Conservation (phyloP, 2,329 filamentous ascomycete species). For the Coleophoma crateriformis region DNA sequence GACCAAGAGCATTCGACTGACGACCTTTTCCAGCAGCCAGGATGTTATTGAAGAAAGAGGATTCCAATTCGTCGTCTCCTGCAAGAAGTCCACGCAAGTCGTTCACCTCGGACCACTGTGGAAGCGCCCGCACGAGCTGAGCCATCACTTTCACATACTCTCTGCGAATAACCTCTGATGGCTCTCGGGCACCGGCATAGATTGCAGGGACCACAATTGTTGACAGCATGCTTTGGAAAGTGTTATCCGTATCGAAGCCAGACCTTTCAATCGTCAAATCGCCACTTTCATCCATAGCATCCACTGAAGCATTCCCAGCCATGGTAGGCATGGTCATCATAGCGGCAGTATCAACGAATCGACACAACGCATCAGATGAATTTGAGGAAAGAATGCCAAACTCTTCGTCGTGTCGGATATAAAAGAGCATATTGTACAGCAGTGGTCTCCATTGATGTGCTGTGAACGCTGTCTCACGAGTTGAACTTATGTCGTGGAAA, state of each 20-base stretch:
- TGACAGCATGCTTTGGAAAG: slow-evolving; percentile 54
- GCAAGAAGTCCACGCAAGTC: slow-evolving; percentile 70
- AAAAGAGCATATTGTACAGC: slow-evolving; percentile 84
- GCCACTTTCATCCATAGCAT: neutral
- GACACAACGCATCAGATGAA: slow-evolving; percentile 73
- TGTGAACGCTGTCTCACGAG: slow-evolving; percentile 53
- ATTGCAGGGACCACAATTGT: slow-evolving; percentile 68
- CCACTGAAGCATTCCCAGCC: slow-evolving; percentile 28
- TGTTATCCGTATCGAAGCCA: slow-evolving; percentile 5
- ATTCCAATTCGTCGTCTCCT: slow-evolving; percentile 48
- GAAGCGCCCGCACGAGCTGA: slow-evolving; percentile 66
- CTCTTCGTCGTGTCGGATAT: slow-evolving; percentile 80
- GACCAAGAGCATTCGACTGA: slow-evolving; percentile 75
- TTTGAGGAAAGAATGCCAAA: slow-evolving; percentile 76
- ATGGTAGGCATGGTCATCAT: too few species aligned
- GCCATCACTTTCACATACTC: slow-evolving; percentile 80
- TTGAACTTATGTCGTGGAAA: slow-evolving; percentile 66
- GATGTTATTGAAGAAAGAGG: slow-evolving; percentile 88
- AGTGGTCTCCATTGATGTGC: slow-evolving; percentile 80
- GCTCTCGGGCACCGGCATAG: slow-evolving; percentile 68
- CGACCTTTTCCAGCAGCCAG: slow-evolving; percentile 84
- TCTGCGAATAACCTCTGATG: slow-evolving; percentile 76
- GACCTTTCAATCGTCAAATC: neutral
- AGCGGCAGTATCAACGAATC: slow-evolving; percentile 62
- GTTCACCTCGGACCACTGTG: slow-evolving; percentile 62